Conservation (phyloP, 805 yeast species). For the Kuraishia piskuri region DNA sequence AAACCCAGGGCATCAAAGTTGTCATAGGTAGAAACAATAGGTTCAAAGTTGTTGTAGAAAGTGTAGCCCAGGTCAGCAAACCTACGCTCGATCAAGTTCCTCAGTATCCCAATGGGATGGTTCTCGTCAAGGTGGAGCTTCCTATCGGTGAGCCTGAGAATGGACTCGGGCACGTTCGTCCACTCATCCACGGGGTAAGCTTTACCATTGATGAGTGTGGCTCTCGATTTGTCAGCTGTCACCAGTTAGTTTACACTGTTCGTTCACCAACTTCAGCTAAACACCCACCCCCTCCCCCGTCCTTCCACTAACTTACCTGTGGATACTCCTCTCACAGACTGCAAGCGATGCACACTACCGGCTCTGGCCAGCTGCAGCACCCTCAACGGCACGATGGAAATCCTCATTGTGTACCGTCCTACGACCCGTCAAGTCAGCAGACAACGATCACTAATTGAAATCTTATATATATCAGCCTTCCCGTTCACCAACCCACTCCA, state of each 20-base stretch:
- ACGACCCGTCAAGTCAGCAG: no score
- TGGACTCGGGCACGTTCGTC: conserved; percentile 80
- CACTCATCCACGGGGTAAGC: conserved; percentile 57
- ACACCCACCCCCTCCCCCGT: not conserved
- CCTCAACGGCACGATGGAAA: not conserved
- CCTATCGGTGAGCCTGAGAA: conserved; percentile 59
- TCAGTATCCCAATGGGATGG: conserved; percentile 87
- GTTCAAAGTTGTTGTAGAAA: conserved; percentile 70
- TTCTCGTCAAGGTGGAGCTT: conserved; percentile 62
- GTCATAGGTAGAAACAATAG: conserved; percentile 73
- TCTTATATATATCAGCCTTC: not conserved
- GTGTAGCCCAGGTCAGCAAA: conserved; percentile 65
- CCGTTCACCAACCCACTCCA: not conserved
- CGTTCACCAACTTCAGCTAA: no score
- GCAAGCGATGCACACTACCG: not conserved
- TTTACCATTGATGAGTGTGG: conserved; percentile 36
- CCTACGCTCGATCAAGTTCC: conserved; percentile 61
- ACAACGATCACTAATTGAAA: not conserved
- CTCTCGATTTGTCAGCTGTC: conserved; percentile 4
- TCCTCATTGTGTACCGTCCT: not conserved
- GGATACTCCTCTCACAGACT: not conserved
- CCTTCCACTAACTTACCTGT: not conserved
- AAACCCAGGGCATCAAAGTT: conserved; percentile 92
- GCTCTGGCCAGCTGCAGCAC: not conserved
- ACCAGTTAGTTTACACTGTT: not conserved